These are phyloP conservation scores for Fraxinus sp. DNA, from an alignment of 305 asterid genomes.

Conservation along the genomic window DNA sequence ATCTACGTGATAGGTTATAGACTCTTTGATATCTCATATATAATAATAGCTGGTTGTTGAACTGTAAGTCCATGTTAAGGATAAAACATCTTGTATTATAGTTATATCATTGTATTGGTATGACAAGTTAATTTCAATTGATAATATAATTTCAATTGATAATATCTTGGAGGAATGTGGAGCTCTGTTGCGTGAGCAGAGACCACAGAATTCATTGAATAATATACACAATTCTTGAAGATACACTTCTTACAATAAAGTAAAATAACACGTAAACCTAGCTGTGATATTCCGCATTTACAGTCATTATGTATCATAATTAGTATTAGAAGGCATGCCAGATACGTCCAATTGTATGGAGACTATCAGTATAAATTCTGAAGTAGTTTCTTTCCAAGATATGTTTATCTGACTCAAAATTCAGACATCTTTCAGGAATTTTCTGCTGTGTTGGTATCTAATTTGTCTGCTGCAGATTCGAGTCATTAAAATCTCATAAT, in stretches of 20 bases:
- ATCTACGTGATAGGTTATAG: not conserved
- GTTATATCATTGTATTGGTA: not conserved
- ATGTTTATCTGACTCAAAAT: not conserved
- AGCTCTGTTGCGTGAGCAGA: not conserved
- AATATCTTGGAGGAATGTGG: not conserved
- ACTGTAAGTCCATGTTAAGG: not conserved
- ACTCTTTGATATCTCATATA: not conserved
- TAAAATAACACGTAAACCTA: not conserved
- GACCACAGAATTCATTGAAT: not conserved
- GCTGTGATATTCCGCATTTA: not conserved
- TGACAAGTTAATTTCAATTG: not conserved
- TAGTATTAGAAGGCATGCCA: not conserved
- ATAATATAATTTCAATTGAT: not conserved
- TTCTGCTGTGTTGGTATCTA: conserved; percentile 13
- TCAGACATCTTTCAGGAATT: not conserved
- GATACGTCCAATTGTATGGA: not conserved
- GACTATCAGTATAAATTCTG: not conserved
- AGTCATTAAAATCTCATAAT: conserved; percentile 6
- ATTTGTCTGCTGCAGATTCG: not conserved
- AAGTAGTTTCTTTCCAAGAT: not conserved
- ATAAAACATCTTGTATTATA: not conserved
- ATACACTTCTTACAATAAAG: not conserved
- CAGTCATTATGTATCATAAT: not conserved
- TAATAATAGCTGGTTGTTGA: not conserved
- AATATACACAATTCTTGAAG: not conserved